Conservation (phyloP, 352 stramenopile genomes). For the Globisporangium emineosum region DNA sequence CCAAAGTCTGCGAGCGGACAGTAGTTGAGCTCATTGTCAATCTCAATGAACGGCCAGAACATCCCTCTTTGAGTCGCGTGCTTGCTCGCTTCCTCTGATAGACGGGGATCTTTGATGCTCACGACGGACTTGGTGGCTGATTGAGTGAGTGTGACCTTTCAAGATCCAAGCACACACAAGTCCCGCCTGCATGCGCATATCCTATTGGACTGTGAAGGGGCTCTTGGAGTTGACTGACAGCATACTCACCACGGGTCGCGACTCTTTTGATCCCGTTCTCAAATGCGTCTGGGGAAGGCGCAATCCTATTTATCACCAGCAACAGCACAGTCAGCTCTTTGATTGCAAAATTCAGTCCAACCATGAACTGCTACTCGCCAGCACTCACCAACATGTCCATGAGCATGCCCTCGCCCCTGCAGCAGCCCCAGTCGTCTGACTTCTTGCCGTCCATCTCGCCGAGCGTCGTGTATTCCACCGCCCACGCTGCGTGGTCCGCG, state of each 20-base stretch:
- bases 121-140: neutral
- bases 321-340: neutral
- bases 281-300: neutral
- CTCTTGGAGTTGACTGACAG: neutral
- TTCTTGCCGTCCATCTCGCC: conserved; percentile 58
- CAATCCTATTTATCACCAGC: neutral
- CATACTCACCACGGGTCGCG: neutral
- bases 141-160: neutral
- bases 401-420: conserved; percentile 13
- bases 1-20: conserved; percentile 71
- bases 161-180: neutral
- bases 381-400: conserved; percentile 13
- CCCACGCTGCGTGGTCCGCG: conserved; percentile 46
- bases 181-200: neutral
- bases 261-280: conserved; percentile 3
- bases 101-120: neutral
- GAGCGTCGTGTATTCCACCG: conserved; percentile 56
- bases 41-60: conserved; percentile 74
- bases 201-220: conserved; percentile 2
- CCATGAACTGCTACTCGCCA: conserved; percentile 16
- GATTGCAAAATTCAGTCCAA: neutral
- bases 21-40: conserved; percentile 54
- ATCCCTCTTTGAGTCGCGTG: conserved; percentile 24
- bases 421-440: neutral
- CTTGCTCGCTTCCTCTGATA: no score